Conservation (phyloP, 225 moss, liverwort and hornwort genomes). For the Neckera pumila region DNA sequence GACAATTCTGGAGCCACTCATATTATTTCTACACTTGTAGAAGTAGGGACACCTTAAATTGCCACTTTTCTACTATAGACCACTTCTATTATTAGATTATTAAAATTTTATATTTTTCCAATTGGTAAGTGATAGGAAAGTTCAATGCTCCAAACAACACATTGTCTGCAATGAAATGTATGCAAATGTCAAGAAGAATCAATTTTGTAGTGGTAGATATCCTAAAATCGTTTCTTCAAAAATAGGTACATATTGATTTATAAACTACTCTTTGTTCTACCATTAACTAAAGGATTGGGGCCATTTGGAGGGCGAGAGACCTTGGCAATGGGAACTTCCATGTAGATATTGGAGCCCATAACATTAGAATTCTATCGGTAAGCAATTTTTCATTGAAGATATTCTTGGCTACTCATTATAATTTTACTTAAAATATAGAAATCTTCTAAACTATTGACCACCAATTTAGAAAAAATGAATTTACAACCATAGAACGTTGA, state of each 20-base stretch:
- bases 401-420: too few relatives aligned
- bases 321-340: accelerated
- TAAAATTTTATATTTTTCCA: not conserved
- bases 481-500: too few relatives aligned
- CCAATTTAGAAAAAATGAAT: too few relatives aligned
- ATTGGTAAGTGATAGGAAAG: not conserved
- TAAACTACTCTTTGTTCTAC: accelerated
- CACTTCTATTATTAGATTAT: not conserved
- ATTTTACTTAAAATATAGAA: too few relatives aligned
- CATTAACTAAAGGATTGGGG: not conserved
- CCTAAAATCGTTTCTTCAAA: not conserved
- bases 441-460: too few relatives aligned
- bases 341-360: not conserved
- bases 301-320: accelerated
- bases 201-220: not conserved
- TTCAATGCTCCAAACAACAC: accelerated
- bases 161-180: not conserved
- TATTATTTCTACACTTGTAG: not conserved
- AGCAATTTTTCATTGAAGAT: too few relatives aligned
- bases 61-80: not conserved
- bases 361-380: too few relatives aligned
- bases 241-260: not conserved
- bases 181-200: not conserved
- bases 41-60: accelerated
- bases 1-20: accelerated